Conservation (phyloP, 1,284 basidiomycete genomes). For the Ganoderma boninense region DNA sequence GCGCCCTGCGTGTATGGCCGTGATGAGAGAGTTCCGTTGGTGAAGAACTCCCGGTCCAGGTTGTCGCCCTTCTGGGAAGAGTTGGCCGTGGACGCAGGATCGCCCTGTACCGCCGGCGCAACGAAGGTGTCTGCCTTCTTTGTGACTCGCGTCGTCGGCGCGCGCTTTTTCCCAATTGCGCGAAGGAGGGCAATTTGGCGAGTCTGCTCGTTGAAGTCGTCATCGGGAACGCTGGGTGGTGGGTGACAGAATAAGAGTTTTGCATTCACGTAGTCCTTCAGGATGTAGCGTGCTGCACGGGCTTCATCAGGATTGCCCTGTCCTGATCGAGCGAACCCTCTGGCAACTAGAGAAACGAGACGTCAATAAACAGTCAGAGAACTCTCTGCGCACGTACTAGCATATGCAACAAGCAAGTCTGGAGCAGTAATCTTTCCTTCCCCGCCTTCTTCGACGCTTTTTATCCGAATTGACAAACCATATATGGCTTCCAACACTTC, state of each 20-base stretch:
- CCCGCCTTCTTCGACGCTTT: conserved; percentile 85
- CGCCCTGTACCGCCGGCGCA: conserved; percentile 37
- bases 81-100: conserved; percentile 27
- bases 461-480: conserved; percentile 81
- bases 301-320: conserved; percentile 99
- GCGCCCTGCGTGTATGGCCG: conserved; percentile 76
- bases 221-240: conserved; percentile 76
- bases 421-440: conserved; percentile 82
- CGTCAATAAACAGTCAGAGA: not conserved
- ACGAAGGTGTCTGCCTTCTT: conserved; percentile 88
- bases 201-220: conserved; percentile 83
- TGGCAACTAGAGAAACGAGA: conserved; percentile 70
- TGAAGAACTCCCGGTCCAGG: conserved; percentile 90
- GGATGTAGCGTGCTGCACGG: conserved; percentile 89
- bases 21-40: conserved; percentile 57
- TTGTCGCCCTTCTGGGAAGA: conserved; percentile 63
- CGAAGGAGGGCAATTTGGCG: conserved; percentile 69
- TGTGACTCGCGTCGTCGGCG: conserved; percentile 84
- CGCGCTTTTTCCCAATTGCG: conserved; percentile 79
- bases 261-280: conserved; percentile 98
- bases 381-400: conserved; percentile 68
- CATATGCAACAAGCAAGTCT: conserved; percentile 89
- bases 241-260: conserved; percentile 92
- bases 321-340: conserved; percentile 93
- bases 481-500: conserved; percentile 92